phyloP scores from a whole-genome alignment of 1,139 yeast genomes.

The Yamadazyma conglobata region DNA sequence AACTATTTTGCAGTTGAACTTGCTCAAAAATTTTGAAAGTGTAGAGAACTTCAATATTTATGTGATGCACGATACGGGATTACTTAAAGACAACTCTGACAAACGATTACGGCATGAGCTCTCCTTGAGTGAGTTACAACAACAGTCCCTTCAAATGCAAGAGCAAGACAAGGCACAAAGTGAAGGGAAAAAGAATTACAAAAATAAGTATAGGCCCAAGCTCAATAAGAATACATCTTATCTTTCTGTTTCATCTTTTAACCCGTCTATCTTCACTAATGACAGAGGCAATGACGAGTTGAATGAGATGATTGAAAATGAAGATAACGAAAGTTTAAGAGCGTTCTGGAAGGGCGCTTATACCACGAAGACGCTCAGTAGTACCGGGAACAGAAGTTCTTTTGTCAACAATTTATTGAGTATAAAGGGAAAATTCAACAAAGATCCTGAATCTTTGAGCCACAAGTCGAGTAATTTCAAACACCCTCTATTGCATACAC shows the following conservation, averaged over 20 bases:
- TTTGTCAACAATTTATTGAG: conserved; percentile 10
- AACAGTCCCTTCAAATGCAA: conserved; percentile 8
- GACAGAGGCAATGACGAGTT: conserved; percentile 10
- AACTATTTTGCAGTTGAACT: conserved; percentile 33
- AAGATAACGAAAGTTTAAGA: conserved; percentile 16
- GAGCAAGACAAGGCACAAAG: conserved; percentile 2
- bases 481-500: too few relatives aligned
- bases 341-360: conserved; percentile 16
- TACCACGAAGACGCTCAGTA: conserved; percentile 1
- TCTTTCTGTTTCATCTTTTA: conserved; percentile 14
- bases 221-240: conserved; percentile 12
- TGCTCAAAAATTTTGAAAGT: conserved; percentile 40
- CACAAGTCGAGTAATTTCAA: conserved; percentile 1
- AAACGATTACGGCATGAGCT: conserved; percentile 32
- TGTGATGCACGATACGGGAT: conserved; percentile 24
- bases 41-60: conserved; percentile 31
- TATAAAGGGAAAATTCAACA: conserved; percentile 5
- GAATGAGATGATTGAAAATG: conserved; percentile 14
- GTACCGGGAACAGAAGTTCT: conserved; percentile 7
- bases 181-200: background rate
- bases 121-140: conserved; percentile 29
- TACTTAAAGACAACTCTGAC: conserved; percentile 30
- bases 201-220: conserved; percentile 5
- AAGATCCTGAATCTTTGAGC: conserved; percentile 1
- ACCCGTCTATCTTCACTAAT: conserved; percentile 14